Evolutionary conservation across 306 rosid species (phyloP).

Genomic region (Inga oerstediana): DNA sequence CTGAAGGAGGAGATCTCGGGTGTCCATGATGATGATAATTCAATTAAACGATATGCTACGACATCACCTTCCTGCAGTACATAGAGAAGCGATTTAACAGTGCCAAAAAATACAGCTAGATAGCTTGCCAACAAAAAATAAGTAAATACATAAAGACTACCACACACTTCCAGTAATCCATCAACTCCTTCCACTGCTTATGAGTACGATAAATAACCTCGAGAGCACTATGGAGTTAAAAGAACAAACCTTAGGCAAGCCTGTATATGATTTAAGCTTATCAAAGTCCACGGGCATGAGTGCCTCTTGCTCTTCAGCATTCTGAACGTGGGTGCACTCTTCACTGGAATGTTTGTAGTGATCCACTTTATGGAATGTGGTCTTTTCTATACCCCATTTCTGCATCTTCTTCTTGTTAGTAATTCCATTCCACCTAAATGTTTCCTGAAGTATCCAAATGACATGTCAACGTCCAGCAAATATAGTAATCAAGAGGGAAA

Average conservation of each 20-base stretch:
- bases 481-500: slow-evolving; percentile 2
- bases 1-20: slow-evolving; percentile 89
- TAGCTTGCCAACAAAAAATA: background rate
- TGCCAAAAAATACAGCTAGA: slow-evolving; percentile 31
- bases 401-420: slow-evolving; percentile 93
- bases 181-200: slow-evolving; percentile 11
- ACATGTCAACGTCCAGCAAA: slow-evolving; percentile 25
- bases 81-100: slow-evolving; percentile 25
- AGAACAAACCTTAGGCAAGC: slow-evolving; percentile 71
- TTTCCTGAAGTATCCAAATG: slow-evolving; percentile 61
- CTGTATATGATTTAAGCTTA: slow-evolving; percentile 60
- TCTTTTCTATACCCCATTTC: slow-evolving; percentile 90
- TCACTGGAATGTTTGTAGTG: slow-evolving; percentile 32
- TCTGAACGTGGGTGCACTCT: slow-evolving; percentile 41
- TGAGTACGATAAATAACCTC: slow-evolving; percentile 17
- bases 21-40: slow-evolving; percentile 85
- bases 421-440: slow-evolving; percentile 82
- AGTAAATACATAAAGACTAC: background rate
- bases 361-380: slow-evolving; percentile 47
- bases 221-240: background rate
- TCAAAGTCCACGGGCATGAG: slow-evolving; percentile 55
- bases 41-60: slow-evolving; percentile 87
- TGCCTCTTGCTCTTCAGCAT: slow-evolving; percentile 44
- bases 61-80: slow-evolving; percentile 69
- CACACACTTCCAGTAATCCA: background rate